Conservation (phyloP, 2,329 filamentous ascomycete species). For the Cladosporium sp. region DNA sequence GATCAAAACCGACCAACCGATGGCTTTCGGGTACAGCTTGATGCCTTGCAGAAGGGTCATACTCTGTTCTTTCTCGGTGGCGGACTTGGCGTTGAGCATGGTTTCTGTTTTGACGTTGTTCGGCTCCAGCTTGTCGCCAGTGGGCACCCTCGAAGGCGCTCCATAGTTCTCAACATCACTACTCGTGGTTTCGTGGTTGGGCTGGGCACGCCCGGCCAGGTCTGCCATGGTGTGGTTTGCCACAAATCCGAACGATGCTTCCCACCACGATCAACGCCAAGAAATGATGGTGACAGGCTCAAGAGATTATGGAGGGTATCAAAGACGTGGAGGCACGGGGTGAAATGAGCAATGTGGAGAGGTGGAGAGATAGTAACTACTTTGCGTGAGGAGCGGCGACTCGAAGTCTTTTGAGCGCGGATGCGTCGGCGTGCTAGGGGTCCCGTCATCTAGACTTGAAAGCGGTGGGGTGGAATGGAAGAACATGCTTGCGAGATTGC, state of each 20-base stretch:
- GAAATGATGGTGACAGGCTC: constrained; percentile 2
- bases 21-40: constrained; percentile 77
- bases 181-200: constrained; percentile 5
- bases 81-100: constrained; percentile 37
- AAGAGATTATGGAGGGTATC: not conserved
- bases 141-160: constrained; percentile 19
- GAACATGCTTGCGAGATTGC: constrained; percentile 11
- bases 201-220: not conserved
- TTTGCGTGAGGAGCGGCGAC: not conserved
- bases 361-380: not conserved
- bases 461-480: constrained; percentile 12
- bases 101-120: constrained; percentile 24
- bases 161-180: constrained; percentile 19
- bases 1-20: constrained; percentile 76
- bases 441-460: not conserved
- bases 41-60: constrained; percentile 65
- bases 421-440: not conserved
- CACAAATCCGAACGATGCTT: not conserved
- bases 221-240: constrained; percentile 1
- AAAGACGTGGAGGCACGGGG: not conserved
- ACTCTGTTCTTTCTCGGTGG: constrained; percentile 44
- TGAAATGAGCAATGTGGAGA: not conserved
- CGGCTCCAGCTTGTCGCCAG: constrained; percentile 27
- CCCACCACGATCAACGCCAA: constrained; percentile 1
- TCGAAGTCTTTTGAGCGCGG: constrained; percentile 7